These are phyloP conservation scores for Marsdenia floribunda DNA, from an alignment of 257 asterid genomes.

Conservation along the genomic window DNA sequence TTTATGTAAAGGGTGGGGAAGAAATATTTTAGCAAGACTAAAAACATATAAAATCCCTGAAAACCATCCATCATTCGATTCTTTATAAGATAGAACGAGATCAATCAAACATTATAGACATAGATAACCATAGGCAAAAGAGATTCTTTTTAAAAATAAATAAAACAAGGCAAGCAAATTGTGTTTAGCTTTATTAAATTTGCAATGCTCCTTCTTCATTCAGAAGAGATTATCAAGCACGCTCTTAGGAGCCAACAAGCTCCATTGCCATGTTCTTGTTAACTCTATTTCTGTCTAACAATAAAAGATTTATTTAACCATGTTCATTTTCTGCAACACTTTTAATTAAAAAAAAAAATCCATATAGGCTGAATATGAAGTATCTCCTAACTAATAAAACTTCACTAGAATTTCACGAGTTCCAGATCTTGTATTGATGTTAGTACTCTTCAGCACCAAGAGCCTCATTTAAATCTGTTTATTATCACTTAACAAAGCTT, in stretches of 20 bases:
- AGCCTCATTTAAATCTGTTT: not conserved
- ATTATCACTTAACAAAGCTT: not conserved
- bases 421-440: not conserved
- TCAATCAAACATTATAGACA: not conserved
- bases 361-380: not conserved
- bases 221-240: not conserved
- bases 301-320: not conserved
- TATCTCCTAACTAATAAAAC: not conserved
- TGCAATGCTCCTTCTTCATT: not conserved
- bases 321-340: not conserved
- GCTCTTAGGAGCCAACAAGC: not conserved
- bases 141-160: no score
- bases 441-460: not conserved
- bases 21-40: no score
- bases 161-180: not conserved
- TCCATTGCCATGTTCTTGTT: not conserved
- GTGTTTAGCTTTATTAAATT: not conserved
- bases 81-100: not conserved
- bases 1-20: no score
- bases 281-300: not conserved
- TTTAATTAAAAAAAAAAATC: not conserved
- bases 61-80: not conserved
- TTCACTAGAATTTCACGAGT: not conserved
- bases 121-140: not conserved
- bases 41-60: not conserved